Conservation (phyloP, 106 monocot genomes). For the Agapanthus africanus region DNA sequence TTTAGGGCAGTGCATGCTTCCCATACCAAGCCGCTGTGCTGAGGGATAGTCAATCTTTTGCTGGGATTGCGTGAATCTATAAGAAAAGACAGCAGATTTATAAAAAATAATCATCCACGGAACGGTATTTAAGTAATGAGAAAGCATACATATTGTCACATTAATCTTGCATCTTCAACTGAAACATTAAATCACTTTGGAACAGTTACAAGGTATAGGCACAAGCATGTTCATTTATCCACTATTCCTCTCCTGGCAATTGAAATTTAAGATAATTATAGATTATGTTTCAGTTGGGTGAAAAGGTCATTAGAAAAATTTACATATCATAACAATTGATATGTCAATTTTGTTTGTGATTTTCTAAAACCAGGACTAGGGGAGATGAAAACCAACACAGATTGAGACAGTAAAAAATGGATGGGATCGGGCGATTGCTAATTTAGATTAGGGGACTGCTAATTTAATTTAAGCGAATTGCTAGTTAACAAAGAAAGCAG, state of each 20-base stretch:
- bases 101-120: not conserved
- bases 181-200: not conserved
- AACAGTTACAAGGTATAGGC: not conserved
- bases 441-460: no score
- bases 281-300: not conserved
- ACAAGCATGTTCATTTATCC: not conserved
- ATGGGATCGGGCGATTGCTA: no score
- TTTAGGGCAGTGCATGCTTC: slow-evolving; percentile 70
- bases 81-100: not conserved
- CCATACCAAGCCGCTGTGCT: slow-evolving; percentile 72
- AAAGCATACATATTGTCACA: not conserved
- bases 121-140: not conserved
- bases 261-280: no score
- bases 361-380: no score
- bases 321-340: not conserved
- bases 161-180: not conserved
- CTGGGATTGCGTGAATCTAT: slow-evolving; percentile 28
- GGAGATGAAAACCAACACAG: no score
- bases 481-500: no score
- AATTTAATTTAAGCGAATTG: no score
- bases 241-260: not conserved
- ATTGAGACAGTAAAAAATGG: no score
- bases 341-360: no score
- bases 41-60: slow-evolving; percentile 47
- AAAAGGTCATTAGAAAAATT: not conserved